Evolutionary conservation across 768 basidiomycete species (phyloP), one percentile per base, ranked within the genome.

Genomic region (Lactifluus piperatus): DNA sequence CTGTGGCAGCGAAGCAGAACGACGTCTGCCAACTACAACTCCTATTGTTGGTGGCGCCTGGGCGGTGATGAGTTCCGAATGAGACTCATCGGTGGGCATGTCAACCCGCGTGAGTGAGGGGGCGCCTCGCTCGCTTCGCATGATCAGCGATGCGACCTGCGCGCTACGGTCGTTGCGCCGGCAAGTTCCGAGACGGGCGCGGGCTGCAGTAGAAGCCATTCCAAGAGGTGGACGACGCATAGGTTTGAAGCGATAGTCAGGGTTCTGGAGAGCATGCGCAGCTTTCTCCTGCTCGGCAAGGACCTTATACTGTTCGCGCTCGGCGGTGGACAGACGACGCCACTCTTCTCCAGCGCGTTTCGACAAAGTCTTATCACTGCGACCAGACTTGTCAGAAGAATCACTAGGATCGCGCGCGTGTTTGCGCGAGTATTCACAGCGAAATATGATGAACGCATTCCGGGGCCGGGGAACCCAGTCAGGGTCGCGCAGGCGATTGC

Each of bases 311-410:
- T 69, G 73, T 18, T 77, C 68, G 62, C 72, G 80, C 55, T 81
- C 79, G 44, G 76, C 74, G 0, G 66, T 57, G 0, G 79, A 61
- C 14, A 91, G 75, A 57, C 77, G 73, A 39, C 76, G 77, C 91
- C 91, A 94, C 30, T 86, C 83, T 52, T 84, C 83, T 0, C 81
- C 84, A 0, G 89, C 90, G 48, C 86, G 79, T 65, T 86, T 85
- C n/a, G 86, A 89, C 39, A 92, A 77, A 1, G 81, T 77, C 68
- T 82, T 81, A 58, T 79, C 79, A 24, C 54, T 57, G 26, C 54
- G 47, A 16, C 29, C 22, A 13, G 56, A 46, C 41, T 7, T 43
- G 39, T 66, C 67, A 10, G 61, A 43, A 14, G 7, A 54, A 34
- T 73, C 72, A 29, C 74, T 69, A 14, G 73, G 70, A 4, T 75